Percentiles rank a stretch among this genome's conserved stretches.
phyloP scores from a whole-genome alignment of 331 rosid species.

The Malus hybrid region DNA sequence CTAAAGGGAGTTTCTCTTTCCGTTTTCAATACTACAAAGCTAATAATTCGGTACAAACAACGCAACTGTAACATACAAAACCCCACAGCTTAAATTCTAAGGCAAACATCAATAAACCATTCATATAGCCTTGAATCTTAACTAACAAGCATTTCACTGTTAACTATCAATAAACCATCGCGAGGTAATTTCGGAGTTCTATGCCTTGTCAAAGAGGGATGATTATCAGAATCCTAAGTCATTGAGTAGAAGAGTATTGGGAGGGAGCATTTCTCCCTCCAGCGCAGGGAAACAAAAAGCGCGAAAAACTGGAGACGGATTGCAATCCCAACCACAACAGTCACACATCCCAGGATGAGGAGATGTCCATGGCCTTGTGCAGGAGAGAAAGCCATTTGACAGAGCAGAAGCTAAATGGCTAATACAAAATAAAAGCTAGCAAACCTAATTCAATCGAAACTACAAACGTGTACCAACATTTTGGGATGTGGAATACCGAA shows the following conservation, averaged over 20 bases:
- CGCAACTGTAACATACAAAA: not conserved
- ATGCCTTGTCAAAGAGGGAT: too few relatives aligned
- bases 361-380: not conserved
- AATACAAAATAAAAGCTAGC: not conserved
- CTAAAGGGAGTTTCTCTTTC: not conserved
- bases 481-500: too few relatives aligned
- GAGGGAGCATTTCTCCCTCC: not conserved
- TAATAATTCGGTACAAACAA: not conserved
- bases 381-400: not conserved
- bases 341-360: too few relatives aligned
- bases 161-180: not conserved
- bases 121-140: not conserved
- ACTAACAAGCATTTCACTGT: not conserved
- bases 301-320: not conserved
- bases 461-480: not conserved
- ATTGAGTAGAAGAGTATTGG: not conserved
- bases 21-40: not conserved
- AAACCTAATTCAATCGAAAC: not conserved
- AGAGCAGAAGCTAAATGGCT: not conserved
- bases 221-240: not conserved
- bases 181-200: not conserved
- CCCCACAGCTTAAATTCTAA: not conserved
- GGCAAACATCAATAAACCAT: not conserved
- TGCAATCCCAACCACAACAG: not conserved
- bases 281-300: not conserved